These are phyloP conservation scores for Ophiostoma perfectum DNA, from an alignment of 2,329 filamentous ascomycete genomes.

Conservation along the genomic window DNA sequence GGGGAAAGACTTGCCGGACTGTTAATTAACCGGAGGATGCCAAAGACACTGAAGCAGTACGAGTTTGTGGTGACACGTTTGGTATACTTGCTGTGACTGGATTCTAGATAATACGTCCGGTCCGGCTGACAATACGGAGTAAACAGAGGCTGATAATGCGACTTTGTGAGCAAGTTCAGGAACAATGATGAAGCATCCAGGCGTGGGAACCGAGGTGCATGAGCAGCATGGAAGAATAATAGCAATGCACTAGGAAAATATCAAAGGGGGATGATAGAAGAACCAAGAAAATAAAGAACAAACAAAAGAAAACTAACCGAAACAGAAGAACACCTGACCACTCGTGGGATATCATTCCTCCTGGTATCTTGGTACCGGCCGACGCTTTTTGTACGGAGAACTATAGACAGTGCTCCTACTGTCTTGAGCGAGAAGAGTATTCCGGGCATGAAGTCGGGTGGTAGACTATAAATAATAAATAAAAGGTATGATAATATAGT, in stretches of 20 bases:
- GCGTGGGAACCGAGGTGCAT: no score
- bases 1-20: neutral
- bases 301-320: neutral
- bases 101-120: neutral
- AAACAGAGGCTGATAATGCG: neutral
- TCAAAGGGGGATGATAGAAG: no score
- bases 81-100: neutral
- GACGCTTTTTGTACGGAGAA: neutral
- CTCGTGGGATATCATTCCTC: neutral
- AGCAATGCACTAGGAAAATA: no score
- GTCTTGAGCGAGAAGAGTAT: neutral
- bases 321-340: neutral
- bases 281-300: neutral
- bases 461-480: neutral
- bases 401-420: no score
- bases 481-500: neutral
- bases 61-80: no score
- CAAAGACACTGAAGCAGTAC: neutral
- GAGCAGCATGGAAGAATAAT: no score
- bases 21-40: conserved; percentile 11
- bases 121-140: neutral
- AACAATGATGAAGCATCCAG: neutral
- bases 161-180: neutral
- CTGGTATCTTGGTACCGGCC: neutral
- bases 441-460: neutral